Conservation (phyloP, 768 basidiomycete species). For the Leccinellum luteum region DNA sequence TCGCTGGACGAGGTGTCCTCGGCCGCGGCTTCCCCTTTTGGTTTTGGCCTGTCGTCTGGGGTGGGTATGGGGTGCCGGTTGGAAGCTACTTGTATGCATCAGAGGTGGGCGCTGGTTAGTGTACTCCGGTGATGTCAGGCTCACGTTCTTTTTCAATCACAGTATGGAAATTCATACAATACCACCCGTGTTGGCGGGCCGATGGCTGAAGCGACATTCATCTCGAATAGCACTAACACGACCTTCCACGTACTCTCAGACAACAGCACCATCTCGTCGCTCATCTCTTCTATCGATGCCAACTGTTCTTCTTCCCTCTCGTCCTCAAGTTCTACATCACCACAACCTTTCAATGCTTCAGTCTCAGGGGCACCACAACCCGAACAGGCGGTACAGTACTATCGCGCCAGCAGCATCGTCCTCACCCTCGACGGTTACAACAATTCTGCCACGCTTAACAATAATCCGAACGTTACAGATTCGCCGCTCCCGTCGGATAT, state of each 20-base stretch:
- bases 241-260: conserved; percentile 50
- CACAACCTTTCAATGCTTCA: conserved; percentile 31
- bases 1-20: conserved; percentile 43
- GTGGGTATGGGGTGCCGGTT: conserved; percentile 23
- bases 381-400: conserved; percentile 64
- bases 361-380: conserved; percentile 35
- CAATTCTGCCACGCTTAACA: conserved; percentile 49
- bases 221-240: conserved; percentile 37
- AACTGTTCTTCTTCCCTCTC: conserved; percentile 44
- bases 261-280: conserved; percentile 43
- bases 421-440: conserved; percentile 67
- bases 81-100: conserved; percentile 35
- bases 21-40: conserved; percentile 59
- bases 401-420: conserved; percentile 61
- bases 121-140: not conserved
- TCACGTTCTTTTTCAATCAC: conserved; percentile 14
- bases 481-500: conserved; percentile 51
- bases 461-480: conserved; percentile 40
- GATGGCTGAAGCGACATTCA: conserved; percentile 37
- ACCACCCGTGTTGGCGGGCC: conserved; percentile 50
- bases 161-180: conserved; percentile 49
- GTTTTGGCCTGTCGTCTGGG: conserved; percentile 65
- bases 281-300: conserved; percentile 40
- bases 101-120: conserved; percentile 35
- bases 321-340: conserved; percentile 31